Percentiles rank a stretch among this genome's conserved stretches.
Evolutionary conservation across 148 eudicot genomes (phyloP).

Genomic region (Rhododendron simsii): DNA sequence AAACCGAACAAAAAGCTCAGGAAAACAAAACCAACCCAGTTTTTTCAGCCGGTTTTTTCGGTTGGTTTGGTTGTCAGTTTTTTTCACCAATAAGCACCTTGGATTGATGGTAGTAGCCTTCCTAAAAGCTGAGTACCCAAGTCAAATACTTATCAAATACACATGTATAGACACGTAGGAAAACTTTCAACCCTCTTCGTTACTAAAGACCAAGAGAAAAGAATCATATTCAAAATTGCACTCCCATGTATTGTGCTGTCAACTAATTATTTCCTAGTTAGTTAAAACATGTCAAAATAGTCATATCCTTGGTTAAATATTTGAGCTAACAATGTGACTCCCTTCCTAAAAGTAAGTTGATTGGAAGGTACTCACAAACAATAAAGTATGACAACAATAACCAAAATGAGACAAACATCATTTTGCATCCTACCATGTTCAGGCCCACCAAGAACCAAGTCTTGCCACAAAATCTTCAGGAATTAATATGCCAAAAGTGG

Average conservation of each 20-base stretch:
- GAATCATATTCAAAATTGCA: background rate
- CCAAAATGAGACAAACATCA: background rate
- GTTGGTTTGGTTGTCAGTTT: background rate
- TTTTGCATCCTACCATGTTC: background rate
- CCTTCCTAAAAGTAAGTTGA: background rate
- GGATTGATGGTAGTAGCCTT: background rate
- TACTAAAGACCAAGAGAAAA: constrained; percentile 2
- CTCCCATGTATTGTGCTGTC: background rate
- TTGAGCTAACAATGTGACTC: background rate
- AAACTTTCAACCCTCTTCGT: background rate
- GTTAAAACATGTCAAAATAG: background rate
- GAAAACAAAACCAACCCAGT: background rate
- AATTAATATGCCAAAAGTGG: background rate
- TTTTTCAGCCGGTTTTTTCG: background rate
- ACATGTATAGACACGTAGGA: background rate
- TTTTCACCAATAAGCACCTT: background rate
- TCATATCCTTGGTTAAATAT: background rate
- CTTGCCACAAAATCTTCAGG: background rate
- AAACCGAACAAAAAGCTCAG: background rate
- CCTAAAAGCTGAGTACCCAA: background rate
- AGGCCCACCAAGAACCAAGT: background rate
- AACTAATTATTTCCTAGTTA: background rate
- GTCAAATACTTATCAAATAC: background rate
- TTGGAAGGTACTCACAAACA: background rate
- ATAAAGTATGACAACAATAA: background rate